phyloP scores from a whole-genome alignment of 768 basidiomycete genomes.

The Glaciozyma martinii region DNA sequence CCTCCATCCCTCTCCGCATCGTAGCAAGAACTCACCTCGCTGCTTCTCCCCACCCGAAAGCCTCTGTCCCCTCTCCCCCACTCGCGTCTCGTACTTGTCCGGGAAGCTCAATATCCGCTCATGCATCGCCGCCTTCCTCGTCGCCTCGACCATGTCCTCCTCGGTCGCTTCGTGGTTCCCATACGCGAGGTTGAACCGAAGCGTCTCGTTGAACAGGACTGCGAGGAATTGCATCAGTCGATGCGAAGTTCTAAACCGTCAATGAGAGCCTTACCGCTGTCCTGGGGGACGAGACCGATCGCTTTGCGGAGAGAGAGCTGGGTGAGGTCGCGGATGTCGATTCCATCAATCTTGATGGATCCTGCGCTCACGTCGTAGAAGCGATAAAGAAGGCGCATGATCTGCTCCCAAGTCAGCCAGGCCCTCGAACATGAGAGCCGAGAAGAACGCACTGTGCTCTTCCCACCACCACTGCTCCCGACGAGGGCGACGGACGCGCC shows the following conservation, averaged over 20 bases:
- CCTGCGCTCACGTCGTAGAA: conserved; percentile 83
- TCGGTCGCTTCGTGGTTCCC: conserved; percentile 56
- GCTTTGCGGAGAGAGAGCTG: conserved; percentile 66
- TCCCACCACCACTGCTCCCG: conserved; percentile 70
- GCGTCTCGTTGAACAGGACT: conserved; percentile 31
- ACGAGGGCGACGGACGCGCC: conserved; percentile 83
- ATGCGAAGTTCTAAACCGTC: background rate
- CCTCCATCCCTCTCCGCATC: background rate
- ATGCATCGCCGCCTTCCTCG: conserved; percentile 76
- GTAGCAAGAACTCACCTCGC: conserved; percentile 8
- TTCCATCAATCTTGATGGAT: conserved; percentile 49
- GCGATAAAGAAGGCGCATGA: conserved; percentile 63
- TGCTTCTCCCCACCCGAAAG: conserved; percentile 67
- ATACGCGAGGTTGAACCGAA: conserved; percentile 49
- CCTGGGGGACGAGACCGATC: conserved; percentile 87
- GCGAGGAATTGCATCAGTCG: background rate
- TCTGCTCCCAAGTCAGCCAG: background rate
- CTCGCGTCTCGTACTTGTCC: conserved; percentile 68
- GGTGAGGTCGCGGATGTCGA: conserved; percentile 79
- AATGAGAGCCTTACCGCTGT: conserved; percentile 45
- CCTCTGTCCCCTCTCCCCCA: conserved; percentile 81
- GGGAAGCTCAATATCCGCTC: conserved; percentile 75
- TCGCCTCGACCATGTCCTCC: conserved; percentile 70
- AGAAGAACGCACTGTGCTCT: conserved; percentile 49
- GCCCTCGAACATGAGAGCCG: background rate